Percentiles rank a stretch among this genome's conserved stretches.
Evolutionary conservation across 2,329 filamentous ascomycete species (phyloP).

Genomic region (Coleophoma cylindrospora): DNA sequence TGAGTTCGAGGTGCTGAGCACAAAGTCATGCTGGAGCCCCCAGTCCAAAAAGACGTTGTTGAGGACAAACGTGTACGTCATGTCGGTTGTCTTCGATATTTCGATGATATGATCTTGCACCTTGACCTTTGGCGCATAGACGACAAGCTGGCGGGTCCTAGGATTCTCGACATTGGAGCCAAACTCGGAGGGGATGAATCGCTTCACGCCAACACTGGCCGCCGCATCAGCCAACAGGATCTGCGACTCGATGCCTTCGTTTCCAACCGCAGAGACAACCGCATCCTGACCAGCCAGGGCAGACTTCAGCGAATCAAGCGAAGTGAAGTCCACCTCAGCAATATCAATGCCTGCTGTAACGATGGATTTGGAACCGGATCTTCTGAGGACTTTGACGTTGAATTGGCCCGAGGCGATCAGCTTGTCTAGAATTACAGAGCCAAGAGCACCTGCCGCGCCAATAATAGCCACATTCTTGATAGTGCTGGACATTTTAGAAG

Average conservation of each 20-base stretch:
- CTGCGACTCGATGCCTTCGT: neutral
- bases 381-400: neutral
- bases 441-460: too few relatives aligned
- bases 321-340: neutral
- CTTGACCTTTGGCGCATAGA: neutral
- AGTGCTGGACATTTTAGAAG: too few relatives aligned
- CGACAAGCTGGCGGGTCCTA: neutral
- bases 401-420: neutral
- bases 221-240: neutral
- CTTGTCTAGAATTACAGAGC: too few relatives aligned
- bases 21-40: neutral
- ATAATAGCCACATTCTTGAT: too few relatives aligned
- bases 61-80: neutral
- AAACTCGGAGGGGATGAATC: neutral
- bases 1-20: neutral
- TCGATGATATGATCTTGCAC: neutral
- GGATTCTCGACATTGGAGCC: neutral
- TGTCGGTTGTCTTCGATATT: neutral
- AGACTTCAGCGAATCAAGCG: neutral
- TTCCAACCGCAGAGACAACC: neutral
- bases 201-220: neutral
- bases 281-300: neutral
- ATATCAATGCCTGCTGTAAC: neutral
- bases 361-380: neutral
- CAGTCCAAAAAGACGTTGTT: neutral